phyloP scores from a whole-genome alignment of 2,329 filamentous ascomycete species.

The Claviceps digitariae region DNA sequence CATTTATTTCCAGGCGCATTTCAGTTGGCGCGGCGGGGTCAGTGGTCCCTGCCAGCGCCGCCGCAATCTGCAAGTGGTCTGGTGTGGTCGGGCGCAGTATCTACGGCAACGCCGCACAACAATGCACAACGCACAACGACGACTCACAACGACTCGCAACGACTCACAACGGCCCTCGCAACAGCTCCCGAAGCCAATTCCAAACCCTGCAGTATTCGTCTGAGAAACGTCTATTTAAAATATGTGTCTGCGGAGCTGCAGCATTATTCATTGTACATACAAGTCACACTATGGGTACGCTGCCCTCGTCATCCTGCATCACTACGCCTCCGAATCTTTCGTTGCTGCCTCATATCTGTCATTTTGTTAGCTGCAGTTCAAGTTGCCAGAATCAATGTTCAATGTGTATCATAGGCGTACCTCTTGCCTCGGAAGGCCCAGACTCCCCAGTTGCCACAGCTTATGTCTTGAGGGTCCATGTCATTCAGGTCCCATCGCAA shows the following conservation, averaged over 20 bases:
- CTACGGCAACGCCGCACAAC: background rate
- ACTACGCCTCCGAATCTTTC: constrained; percentile 27
- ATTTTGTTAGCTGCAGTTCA: background rate
- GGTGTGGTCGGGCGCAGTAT: background rate
- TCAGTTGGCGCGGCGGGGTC: too few relatives aligned
- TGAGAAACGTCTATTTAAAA: background rate
- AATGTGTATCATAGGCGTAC: constrained; percentile 31
- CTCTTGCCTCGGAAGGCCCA: constrained; percentile 98
- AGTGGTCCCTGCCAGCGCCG: too few relatives aligned
- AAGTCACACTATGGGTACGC: constrained; percentile 5
- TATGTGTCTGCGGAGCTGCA: background rate
- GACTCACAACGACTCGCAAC: too few relatives aligned
- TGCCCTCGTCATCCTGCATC: background rate
- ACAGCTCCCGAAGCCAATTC: too few relatives aligned
- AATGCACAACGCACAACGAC: too few relatives aligned
- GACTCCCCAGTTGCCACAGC: constrained; percentile 90
- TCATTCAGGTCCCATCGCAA: constrained; percentile 96
- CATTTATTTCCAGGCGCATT: too few relatives aligned
- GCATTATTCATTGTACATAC: constrained; percentile 1
- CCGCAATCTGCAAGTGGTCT: too few relatives aligned
- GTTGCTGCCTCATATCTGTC: constrained; percentile 49
- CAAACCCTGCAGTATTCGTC: background rate
- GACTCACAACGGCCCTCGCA: too few relatives aligned
- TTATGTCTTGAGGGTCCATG: constrained; percentile 83
- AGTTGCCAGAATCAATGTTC: background rate